Base-by-base conservation (phyloP, 306 rosid species). In the Quercus rubra region DNA sequence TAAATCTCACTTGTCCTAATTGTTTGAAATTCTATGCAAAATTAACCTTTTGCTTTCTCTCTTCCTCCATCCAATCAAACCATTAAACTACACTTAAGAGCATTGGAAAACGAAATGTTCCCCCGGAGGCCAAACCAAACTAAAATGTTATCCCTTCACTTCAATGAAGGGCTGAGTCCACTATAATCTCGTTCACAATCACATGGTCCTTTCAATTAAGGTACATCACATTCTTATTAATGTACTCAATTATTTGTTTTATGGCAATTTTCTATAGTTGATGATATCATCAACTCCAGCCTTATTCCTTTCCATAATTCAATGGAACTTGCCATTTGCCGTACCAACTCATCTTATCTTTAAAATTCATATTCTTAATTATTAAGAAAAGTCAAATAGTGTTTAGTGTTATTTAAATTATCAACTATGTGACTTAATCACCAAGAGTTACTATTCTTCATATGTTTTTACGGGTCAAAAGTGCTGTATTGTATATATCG, bases 231-330 rank as follows among this genome's bases (percentile, higher is more conserved):
- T 0, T 15, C 5, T 63, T 25, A 63, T 58, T 10, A 19, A 28
- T 25, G 63, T 46, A 71, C 41, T 21, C 52, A 70, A 19, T 64
- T 77, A 67, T 30, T 55, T 38, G 41, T 7, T 74, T 51, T 23
- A 74, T 70, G 23, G 51, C 70, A 67, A 25, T 55, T 41, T 18
- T 66, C 21, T 19, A 69, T n/a, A 56, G 8, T 41, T 7, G 52
- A 35, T 85, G 76, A 78, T 78, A 75, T 81, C 78, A 78, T 31
- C 75, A 71, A 69, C 3, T 52, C 70, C 64, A 55, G 30, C 58
- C 12, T 30, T 70, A 28, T 12, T n/a, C 5, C 17, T 30, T 41
- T 18, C 62, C 63, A 41, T 77, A 18, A 14, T 43, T 59, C 59
- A 18, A 70, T 33, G 74, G 56, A 6, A 31, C 51, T 46, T 46